phyloP scores from a whole-genome alignment of 139 green algal genomes.

The Pleodorina starrii region DNA sequence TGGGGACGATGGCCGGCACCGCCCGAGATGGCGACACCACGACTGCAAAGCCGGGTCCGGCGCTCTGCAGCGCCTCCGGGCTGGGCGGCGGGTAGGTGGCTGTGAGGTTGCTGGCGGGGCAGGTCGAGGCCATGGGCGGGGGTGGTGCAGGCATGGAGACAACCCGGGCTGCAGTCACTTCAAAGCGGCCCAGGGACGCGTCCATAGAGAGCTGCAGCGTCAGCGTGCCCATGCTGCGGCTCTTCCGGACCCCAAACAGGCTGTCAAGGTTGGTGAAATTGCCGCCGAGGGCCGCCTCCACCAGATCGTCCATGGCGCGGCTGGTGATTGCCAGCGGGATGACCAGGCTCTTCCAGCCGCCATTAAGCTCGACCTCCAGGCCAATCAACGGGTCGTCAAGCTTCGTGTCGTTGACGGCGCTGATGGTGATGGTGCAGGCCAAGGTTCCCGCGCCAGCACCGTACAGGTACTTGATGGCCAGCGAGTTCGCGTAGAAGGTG shows the following conservation, averaged over 20 bases:
- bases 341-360: background rate
- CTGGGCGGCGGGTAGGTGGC: background rate
- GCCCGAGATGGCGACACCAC: background rate
- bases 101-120: background rate
- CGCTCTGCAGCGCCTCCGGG: background rate
- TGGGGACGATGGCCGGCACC: background rate
- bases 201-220: background rate
- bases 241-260: slow-evolving; percentile 39
- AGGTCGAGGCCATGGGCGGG: background rate
- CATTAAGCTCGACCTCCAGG: background rate
- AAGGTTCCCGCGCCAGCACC: background rate
- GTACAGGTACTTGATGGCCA: slow-evolving; percentile 46
- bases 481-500: too few relatives aligned
- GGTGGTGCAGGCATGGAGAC: background rate
- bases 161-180: background rate
- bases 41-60: background rate
- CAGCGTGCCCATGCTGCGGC: background rate
- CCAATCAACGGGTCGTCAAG: background rate
- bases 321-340: background rate
- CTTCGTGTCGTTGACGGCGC: background rate
- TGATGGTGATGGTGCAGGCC: background rate
- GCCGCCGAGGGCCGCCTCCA: slow-evolving; percentile 14
- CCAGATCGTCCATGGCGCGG: background rate
- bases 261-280: background rate
- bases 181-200: background rate